A percentile compares a stretch with the other conserved stretches of the same genome.
Conservation (phyloP, 768 basidiomycete genomes). For the Mycena olivaceomarginata region DNA sequence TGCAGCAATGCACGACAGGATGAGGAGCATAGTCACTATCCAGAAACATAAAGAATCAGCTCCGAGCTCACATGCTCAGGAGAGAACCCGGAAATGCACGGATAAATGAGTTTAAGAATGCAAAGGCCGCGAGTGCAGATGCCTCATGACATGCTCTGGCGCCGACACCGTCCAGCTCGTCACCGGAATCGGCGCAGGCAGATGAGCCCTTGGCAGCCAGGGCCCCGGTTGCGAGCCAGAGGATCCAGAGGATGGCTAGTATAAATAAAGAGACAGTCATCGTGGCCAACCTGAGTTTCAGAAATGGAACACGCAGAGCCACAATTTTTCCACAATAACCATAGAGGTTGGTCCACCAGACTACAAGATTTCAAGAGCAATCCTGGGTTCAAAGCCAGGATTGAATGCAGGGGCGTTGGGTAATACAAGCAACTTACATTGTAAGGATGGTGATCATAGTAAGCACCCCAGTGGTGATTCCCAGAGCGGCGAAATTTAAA, state of each 20-base stretch:
- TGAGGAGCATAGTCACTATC: no score
- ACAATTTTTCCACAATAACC: conserved; percentile 27
- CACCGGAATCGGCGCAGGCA: background rate
- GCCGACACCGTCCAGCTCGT: background rate
- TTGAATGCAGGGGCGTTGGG: background rate
- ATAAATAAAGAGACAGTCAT: background rate
- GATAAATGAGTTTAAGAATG: conserved; percentile 21
- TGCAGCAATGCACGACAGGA: no score
- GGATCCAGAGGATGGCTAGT: conserved; percentile 12
- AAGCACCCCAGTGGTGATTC: conserved; percentile 26
- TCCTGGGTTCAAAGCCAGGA: conserved; percentile 4
- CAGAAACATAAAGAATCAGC: no score
- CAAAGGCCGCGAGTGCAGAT: conserved; percentile 20
- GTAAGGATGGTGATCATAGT: conserved; percentile 22
- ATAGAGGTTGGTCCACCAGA: conserved; percentile 33
- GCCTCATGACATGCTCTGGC: background rate
- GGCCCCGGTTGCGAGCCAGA: conserved; percentile 17
- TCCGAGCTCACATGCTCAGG: no score
- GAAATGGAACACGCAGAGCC: conserved; percentile 13
- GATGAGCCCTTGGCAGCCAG: background rate
- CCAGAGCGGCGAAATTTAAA: conserved; percentile 26
- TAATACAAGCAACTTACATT: conserved; percentile 8
- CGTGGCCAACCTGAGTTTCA: background rate
- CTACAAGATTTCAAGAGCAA: conserved; percentile 23
- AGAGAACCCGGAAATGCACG: background rate